Evolutionary conservation across 176 grass and related monocot genomes (phyloP).

Genomic region (Oryza punctata): DNA sequence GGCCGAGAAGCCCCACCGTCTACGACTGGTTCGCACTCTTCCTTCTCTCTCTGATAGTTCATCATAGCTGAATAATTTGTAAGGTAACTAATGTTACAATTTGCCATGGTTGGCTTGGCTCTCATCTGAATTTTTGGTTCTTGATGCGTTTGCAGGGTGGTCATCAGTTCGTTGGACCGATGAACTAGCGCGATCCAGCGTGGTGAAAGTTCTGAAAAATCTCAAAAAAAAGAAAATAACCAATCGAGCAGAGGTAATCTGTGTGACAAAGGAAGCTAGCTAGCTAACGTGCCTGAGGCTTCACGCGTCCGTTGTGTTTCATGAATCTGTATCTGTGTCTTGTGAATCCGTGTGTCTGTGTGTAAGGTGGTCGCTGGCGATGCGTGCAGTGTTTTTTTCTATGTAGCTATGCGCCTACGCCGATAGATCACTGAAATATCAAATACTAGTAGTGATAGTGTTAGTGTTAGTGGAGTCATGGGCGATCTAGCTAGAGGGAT

Average conservation of each 20-base stretch:
- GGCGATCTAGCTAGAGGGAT: not conserved
- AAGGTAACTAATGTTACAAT: not conserved
- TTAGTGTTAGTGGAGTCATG: not conserved
- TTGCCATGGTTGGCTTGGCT: not conserved
- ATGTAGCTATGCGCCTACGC: not conserved
- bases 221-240: constrained; percentile 10
- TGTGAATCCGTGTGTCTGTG: not conserved
- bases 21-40: constrained; percentile 81
- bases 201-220: not conserved
- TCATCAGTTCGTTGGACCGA: constrained; percentile 75
- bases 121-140: not conserved
- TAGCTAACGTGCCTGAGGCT: not conserved
- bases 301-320: not conserved
- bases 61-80: not conserved
- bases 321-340: not conserved
- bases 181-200: constrained; percentile 19
- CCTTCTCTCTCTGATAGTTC: not conserved
- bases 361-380: not conserved
- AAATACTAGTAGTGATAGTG: not conserved
- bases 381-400: not conserved
- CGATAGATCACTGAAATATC: not conserved
- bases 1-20: constrained; percentile 82
- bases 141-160: constrained; percentile 60
- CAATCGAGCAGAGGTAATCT: not conserved
- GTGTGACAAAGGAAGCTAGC: not conserved